Evolutionary conservation across 306 rosid species (phyloP).

Genomic region (Gastrolobium villosum): DNA sequence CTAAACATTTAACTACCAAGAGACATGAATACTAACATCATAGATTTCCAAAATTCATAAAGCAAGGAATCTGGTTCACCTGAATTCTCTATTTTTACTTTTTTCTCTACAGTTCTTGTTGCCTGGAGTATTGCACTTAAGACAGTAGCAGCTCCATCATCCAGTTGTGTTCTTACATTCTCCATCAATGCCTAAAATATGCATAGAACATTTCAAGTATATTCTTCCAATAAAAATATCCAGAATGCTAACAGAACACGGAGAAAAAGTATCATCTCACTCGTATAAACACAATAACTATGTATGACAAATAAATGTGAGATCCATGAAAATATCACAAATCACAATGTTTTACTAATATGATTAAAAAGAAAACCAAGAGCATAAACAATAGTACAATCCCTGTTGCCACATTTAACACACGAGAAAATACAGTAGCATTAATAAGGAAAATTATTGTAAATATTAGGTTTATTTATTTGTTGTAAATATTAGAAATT

Average conservation of each 20-base stretch:
- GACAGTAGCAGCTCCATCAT: constrained; percentile 79
- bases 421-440: constrained; percentile 26
- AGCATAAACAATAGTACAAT: constrained; percentile 31
- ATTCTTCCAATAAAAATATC: constrained; percentile 34
- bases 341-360: constrained; percentile 7
- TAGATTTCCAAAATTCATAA: constrained; percentile 35
- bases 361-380: constrained; percentile 21
- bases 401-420: constrained; percentile 29
- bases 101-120: constrained; percentile 69
- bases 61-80: constrained; percentile 58
- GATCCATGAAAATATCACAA: constrained; percentile 33
- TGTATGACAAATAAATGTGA: neutral
- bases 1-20: neutral
- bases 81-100: constrained; percentile 71
- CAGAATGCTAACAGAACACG: constrained; percentile 28
- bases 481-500: too few relatives aligned
- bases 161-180: constrained; percentile 74
- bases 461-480: too few relatives aligned
- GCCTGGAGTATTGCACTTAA: constrained; percentile 76
- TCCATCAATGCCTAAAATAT: constrained; percentile 74
- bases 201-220: constrained; percentile 41
- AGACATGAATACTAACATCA: neutral
- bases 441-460: neutral
- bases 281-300: constrained; percentile 7
- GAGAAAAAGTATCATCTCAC: constrained; percentile 19